phyloP scores from a whole-genome alignment of 2,329 filamentous ascomycete genomes.

The Ophiocordyceps robertsii region DNA sequence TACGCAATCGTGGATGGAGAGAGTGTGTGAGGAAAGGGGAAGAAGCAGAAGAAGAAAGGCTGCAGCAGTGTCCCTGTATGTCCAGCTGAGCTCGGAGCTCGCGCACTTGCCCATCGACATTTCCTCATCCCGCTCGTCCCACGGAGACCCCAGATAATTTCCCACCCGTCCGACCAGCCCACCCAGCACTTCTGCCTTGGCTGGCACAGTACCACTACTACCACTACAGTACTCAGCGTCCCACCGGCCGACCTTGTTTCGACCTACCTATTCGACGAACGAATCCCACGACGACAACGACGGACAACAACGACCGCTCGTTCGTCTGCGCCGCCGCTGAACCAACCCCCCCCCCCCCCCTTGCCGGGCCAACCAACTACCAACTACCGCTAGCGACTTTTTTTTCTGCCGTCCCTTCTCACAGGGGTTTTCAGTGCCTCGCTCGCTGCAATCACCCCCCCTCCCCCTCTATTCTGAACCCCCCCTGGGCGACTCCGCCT shows the following conservation, averaged over 20 bases:
- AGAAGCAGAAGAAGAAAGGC: not conserved
- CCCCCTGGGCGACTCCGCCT: constrained; percentile 7
- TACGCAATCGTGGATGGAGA: not conserved
- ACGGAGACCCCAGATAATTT: constrained; percentile 12
- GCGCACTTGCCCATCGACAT: not conserved
- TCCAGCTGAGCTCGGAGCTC: not conserved
- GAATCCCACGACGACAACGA: not conserved
- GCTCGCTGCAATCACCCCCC: not conserved
- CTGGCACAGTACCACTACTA: constrained; percentile 3
- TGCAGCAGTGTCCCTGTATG: not conserved
- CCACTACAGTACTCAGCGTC: constrained; percentile 12
- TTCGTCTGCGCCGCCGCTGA: constrained; percentile 4
- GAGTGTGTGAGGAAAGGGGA: not conserved
- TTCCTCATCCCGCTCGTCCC: constrained; percentile 6
- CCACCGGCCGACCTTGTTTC: constrained; percentile 8
- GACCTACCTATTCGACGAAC: constrained; percentile 1
- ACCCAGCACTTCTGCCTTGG: not conserved
- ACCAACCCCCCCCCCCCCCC: constrained; percentile 5
- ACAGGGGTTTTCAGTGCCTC: not conserved
- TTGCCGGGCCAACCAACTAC: constrained; percentile 4
- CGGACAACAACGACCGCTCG: constrained; percentile 1
- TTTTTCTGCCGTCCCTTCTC: constrained; percentile 1
- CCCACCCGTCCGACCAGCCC: constrained; percentile 7
- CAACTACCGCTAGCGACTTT: constrained; percentile 1
- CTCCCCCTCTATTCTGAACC: constrained; percentile 3